Conservation (phyloP, 2,329 filamentous ascomycete species). For the Curvularia hawaiiensis region DNA sequence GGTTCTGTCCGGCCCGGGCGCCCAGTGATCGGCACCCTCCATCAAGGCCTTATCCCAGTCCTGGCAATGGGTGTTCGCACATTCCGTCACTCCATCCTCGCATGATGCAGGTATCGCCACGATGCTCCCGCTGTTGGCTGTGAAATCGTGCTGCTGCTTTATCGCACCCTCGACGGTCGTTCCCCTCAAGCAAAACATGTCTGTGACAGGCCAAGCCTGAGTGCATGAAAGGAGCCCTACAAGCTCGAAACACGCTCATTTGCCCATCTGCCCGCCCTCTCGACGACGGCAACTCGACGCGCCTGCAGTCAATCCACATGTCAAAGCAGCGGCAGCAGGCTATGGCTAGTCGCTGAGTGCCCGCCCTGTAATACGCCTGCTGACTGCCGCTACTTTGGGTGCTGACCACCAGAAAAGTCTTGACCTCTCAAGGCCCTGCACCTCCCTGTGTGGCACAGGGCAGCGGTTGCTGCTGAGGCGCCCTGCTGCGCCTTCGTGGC, state of each 20-base stretch:
- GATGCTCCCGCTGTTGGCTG: not conserved
- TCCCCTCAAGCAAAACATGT: conserved; percentile 26
- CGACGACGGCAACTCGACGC: conserved; percentile 15
- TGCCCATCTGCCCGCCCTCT: conserved; percentile 22
- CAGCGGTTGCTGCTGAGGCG: conserved; percentile 9
- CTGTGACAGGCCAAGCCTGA: conserved; percentile 30
- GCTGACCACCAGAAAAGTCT: conserved; percentile 31
- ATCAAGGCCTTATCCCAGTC: not conserved
- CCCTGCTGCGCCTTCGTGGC: conserved; percentile 11
- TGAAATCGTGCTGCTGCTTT: not conserved
- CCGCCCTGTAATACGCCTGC: conserved; percentile 18
- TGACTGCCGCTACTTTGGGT: conserved; percentile 28
- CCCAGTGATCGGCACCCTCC: conserved; percentile 15
- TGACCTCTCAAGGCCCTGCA: conserved; percentile 20
- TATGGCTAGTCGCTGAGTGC: not conserved
- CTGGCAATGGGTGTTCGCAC: conserved; percentile 9
- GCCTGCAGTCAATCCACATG: conserved; percentile 24
- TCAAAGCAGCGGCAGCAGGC: conserved; percentile 19
- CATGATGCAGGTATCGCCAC: conserved; percentile 5
- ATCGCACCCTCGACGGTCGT: not conserved
- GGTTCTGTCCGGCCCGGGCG: conserved; percentile 12
- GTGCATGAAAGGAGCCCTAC: conserved; percentile 33
- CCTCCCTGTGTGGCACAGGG: conserved; percentile 10
- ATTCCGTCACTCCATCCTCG: conserved; percentile 18
- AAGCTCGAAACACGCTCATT: conserved; percentile 33